Conservation (phyloP, 805 yeast genomes). For the Tetrapisispora namnaoensis region DNA sequence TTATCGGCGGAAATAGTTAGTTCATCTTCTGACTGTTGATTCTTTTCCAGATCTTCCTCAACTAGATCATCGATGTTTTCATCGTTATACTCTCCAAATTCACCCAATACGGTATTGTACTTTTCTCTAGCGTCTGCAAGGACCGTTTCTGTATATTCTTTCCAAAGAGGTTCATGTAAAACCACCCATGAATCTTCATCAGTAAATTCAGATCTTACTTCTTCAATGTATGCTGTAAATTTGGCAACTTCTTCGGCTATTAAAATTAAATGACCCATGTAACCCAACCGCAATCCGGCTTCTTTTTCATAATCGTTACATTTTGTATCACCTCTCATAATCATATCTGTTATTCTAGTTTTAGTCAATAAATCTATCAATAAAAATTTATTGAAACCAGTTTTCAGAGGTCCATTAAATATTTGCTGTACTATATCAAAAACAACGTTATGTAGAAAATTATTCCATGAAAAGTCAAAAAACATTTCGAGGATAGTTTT, state of each 20-base stretch:
- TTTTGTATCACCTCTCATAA: constrained; percentile 53
- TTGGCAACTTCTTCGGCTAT: constrained; percentile 96
- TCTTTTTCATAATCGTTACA: constrained; percentile 52
- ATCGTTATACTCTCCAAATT: constrained; percentile 26
- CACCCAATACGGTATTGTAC: constrained; percentile 89
- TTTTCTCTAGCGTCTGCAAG: constrained; percentile 85
- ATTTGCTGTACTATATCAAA: constrained; percentile 78
- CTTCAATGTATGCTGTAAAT: constrained; percentile 43
- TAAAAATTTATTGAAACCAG: constrained; percentile 62
- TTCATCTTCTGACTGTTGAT: constrained; percentile 23
- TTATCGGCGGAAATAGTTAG: constrained; percentile 45
- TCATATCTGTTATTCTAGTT: constrained; percentile 49
- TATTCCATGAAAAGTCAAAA: constrained; percentile 71
- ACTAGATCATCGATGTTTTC: constrained; percentile 24
- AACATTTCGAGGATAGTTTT: constrained; percentile 55
- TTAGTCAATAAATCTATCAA: constrained; percentile 52
- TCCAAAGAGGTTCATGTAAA: constrained; percentile 44
- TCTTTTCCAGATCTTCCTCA: constrained; percentile 51
- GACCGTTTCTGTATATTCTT: constrained; percentile 68
- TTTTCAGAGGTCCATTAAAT: constrained; percentile 61
- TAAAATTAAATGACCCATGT: constrained; percentile 90
- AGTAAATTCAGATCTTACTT: constrained; percentile 23
- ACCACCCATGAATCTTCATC: constrained; percentile 19
- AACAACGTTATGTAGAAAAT: constrained; percentile 76
- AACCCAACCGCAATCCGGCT: constrained; percentile 70